These are phyloP conservation scores for Blastobotrys illinoisensis DNA, from an alignment of 1,139 yeast genomes.

Conservation along the genomic window DNA sequence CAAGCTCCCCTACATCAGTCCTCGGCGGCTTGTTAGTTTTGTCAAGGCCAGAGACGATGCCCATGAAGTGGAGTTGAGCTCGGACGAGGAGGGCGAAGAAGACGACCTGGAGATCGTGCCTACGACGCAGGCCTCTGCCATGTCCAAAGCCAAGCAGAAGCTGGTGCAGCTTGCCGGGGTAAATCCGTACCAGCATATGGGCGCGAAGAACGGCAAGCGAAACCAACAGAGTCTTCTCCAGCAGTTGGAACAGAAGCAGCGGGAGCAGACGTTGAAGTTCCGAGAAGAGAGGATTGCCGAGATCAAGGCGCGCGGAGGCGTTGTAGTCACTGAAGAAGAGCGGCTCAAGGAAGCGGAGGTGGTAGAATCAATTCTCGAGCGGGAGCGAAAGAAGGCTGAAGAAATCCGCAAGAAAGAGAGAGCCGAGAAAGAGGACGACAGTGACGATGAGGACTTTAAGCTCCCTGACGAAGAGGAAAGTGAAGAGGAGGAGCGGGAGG, in stretches of 20 bases:
- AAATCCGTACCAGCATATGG: conserved; percentile 10
- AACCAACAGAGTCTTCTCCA: conserved; percentile 19
- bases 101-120: conserved; percentile 27
- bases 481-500: conserved; percentile 10
- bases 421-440: conserved; percentile 38
- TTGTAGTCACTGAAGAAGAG: conserved; percentile 25
- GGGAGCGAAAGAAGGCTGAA: conserved; percentile 40
- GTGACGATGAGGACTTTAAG: conserved; percentile 33
- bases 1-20: conserved; percentile 11
- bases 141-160: conserved; percentile 18
- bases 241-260: conserved; percentile 23
- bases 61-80: background rate
- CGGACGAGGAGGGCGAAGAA: conserved; percentile 9
- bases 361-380: conserved; percentile 51
- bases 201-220: conserved; percentile 14
- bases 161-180: conserved; percentile 21
- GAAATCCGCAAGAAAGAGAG: conserved; percentile 36
- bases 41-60: conserved; percentile 11
- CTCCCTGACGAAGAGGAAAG: conserved; percentile 19
- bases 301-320: conserved; percentile 29
- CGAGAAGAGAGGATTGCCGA: conserved; percentile 25
- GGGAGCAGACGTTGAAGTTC: conserved; percentile 30
- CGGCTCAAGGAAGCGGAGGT: conserved; percentile 30
- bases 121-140: conserved; percentile 16
- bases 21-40: conserved; percentile 17